Percentiles rank a stretch among this genome's conserved stretches.
Conservation (phyloP, 1,284 basidiomycete species). For the Cystobasidium sp. region DNA sequence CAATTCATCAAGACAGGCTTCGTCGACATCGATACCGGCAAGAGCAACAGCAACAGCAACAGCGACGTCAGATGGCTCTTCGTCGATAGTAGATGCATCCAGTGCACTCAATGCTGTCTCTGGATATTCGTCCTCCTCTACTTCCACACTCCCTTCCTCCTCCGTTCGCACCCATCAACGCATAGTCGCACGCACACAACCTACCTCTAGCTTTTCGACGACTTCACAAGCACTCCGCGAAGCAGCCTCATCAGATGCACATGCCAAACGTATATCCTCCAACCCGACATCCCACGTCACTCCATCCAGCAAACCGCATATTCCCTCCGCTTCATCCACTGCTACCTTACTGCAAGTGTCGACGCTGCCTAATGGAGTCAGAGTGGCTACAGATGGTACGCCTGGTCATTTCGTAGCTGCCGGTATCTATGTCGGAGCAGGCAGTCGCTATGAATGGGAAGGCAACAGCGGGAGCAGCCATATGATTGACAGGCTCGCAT, state of each 20-base stretch:
- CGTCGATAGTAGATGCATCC: conserved; percentile 3
- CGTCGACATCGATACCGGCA: background rate
- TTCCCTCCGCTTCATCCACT: conserved; percentile 32
- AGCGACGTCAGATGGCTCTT: background rate
- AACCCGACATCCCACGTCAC: conserved; percentile 1
- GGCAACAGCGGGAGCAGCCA: conserved; percentile 82
- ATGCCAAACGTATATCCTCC: conserved; percentile 16
- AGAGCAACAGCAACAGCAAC: background rate
- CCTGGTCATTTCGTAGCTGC: conserved; percentile 95
- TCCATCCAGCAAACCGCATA: conserved; percentile 24
- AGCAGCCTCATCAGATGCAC: conserved; percentile 16
- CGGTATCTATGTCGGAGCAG: conserved; percentile 91
- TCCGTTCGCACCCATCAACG: conserved; percentile 4
- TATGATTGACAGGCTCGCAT: conserved; percentile 92
- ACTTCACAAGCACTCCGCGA: conserved; percentile 14
- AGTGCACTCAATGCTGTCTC: background rate
- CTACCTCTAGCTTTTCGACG: conserved; percentile 20
- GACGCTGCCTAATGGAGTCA: conserved; percentile 85
- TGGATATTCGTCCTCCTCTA: background rate
- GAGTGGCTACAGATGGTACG: conserved; percentile 87
- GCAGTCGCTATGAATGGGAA: conserved; percentile 84
- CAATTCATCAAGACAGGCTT: conserved; percentile 17
- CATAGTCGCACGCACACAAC: conserved; percentile 6
- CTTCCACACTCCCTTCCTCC: background rate
- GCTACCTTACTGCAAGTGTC: conserved; percentile 62